Base-by-base conservation (phyloP, 2,329 filamentous ascomycete species). In the Ophiostoma ulmi region DNA sequence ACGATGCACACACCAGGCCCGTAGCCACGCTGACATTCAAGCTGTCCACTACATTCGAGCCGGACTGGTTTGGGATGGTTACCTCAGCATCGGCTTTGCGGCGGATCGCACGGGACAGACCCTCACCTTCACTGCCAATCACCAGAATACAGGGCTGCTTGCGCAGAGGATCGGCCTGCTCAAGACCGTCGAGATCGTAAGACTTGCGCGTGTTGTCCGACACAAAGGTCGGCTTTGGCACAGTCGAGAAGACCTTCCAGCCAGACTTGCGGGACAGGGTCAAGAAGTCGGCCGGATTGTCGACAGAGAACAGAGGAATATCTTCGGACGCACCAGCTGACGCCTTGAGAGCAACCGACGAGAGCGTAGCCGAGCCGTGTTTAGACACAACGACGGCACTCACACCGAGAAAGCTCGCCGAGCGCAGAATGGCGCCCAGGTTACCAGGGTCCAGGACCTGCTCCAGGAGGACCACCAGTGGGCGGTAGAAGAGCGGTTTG, bases 1-100 rank as follows among this genome's bases (percentile, higher is more conserved):
- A 92, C 0, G 89, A 83, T 73, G 89, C 86, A 73, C 89, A 90
- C 68, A 98, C 80, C 67, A 98, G 81, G 0, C 88, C 93, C 7
- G 92, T 88, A 1, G 95, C 94, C 26, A 97, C 94, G 77, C 92
- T 93, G 55, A 98, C 95, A 78, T 99, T 98, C 78, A 99, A 81
- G 78, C 93, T 97, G 79, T 98, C 94, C 2, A 99, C 88, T 77
- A 74, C 88, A 78, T 76, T 82, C 73, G 77, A 81, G 61, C 79
- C 84, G 74, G 74, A 80, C 78, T 78, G 85, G 78, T 78, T 86
- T 74, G 84, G 85, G 70, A 99, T 92, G 7, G 89, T 87, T 5
- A 90, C 75, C 74, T 89, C 83, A 39, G 82, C 83, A 74, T 97
- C 88, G 0, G 91, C 90, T 71, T 87, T 84, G 61, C 85, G 86